These are phyloP conservation scores for Zea luxurians DNA, from an alignment of 176 grass and related monocot genomes.

Conservation along the genomic window DNA sequence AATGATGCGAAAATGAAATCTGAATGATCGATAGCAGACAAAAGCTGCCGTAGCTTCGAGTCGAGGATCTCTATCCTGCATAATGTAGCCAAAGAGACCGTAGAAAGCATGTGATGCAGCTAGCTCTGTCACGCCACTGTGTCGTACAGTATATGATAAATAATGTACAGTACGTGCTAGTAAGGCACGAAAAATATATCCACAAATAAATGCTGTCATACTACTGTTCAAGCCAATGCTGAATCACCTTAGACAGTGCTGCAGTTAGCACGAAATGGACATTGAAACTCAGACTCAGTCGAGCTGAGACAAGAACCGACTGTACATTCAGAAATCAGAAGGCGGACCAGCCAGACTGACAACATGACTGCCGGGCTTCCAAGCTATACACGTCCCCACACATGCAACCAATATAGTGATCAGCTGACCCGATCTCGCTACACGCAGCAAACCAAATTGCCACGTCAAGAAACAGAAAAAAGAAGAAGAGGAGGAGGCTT, in stretches of 20 bases:
- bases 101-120: neutral
- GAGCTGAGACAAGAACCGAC: neutral
- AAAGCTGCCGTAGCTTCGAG: neutral
- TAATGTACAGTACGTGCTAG: neutral
- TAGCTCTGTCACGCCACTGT: neutral
- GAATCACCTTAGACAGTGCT: neutral
- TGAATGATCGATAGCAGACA: neutral
- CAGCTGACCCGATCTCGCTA: neutral
- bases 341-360: neutral
- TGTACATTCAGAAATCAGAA: slow-evolving; percentile 14
- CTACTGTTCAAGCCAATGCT: neutral
- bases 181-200: neutral
- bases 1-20: neutral
- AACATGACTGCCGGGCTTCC: neutral
- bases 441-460: slow-evolving; percentile 32
- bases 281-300: neutral
- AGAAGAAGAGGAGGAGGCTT: neutral
- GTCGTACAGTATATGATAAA: neutral
- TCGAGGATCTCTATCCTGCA: neutral
- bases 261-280: neutral
- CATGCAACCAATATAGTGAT: neutral
- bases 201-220: neutral
- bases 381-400: slow-evolving; percentile 2
- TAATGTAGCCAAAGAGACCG: neutral
- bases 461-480: neutral